A percentile compares a stretch with the other conserved stretches of the same genome.
Evolutionary conservation across 768 basidiomycete genomes (phyloP).

Genomic region (Lyophyllum decastes): DNA sequence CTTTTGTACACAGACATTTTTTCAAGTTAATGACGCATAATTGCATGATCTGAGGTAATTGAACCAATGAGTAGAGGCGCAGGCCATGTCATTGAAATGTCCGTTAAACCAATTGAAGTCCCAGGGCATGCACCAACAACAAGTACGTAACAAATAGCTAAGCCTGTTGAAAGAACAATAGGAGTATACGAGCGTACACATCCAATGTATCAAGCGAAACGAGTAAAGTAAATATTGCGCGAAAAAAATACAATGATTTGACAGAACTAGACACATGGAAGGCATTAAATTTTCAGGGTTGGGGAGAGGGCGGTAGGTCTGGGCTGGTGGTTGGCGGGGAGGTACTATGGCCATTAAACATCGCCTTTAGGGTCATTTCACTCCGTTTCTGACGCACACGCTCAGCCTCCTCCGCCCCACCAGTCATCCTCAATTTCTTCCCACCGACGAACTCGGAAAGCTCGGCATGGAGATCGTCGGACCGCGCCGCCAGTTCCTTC

Average conservation of each 20-base stretch:
- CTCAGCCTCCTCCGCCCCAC: conserved; percentile 90
- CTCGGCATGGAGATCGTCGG: conserved; percentile 87
- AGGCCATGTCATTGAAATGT: not conserved
- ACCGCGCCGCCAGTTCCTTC: conserved; percentile 67
- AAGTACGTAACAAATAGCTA: not conserved
- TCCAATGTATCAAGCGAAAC: not conserved
- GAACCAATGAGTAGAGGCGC: too few species aligned
- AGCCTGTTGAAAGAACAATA: not conserved
- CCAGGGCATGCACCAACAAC: not conserved
- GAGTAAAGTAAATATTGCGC: conserved; percentile 19
- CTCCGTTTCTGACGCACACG: conserved; percentile 83
- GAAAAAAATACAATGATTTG: conserved; percentile 15
- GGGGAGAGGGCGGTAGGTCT: conserved; percentile 15
- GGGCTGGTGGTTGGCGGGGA: conserved; percentile 17
- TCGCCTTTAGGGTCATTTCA: conserved; percentile 84
- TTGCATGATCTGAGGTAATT: too few species aligned
- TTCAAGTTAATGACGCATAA: too few species aligned
- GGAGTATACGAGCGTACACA: not conserved
- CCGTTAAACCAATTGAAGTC: not conserved
- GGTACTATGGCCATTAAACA: conserved; percentile 53
- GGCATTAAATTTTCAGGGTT: not conserved
- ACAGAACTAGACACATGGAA: not conserved
- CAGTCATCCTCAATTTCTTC: conserved; percentile 93
- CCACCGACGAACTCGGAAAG: conserved; percentile 82
- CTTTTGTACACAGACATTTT: not conserved